Conservation (phyloP, 2,329 filamentous ascomycete genomes). For the Penicillium carneum region DNA sequence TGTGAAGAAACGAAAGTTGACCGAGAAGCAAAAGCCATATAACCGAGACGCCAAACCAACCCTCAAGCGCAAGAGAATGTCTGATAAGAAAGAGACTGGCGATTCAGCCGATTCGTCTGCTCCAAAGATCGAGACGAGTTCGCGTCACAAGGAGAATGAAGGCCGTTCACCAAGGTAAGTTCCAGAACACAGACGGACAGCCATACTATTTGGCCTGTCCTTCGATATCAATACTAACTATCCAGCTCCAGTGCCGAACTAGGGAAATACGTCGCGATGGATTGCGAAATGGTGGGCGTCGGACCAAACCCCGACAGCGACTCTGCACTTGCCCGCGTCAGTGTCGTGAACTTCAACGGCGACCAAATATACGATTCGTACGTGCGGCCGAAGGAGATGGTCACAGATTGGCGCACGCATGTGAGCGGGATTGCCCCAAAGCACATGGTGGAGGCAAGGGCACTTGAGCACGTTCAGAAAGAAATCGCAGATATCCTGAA, state of each 20-base stretch:
- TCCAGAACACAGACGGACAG: not conserved
- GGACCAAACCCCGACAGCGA: constrained; percentile 67
- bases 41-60: constrained; percentile 22
- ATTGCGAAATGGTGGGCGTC: constrained; percentile 98
- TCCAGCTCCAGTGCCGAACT: constrained; percentile 65
- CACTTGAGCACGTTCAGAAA: constrained; percentile 78
- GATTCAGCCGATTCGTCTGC: constrained; percentile 61
- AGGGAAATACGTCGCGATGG: constrained; percentile 89
- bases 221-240: constrained; percentile 23
- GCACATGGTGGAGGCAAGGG: constrained; percentile 73
- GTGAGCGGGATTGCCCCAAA: constrained; percentile 81
- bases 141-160: constrained; percentile 65
- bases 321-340: constrained; percentile 83
- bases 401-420: constrained; percentile 88
- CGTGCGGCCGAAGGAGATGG: constrained; percentile 76
- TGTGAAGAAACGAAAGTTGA: constrained; percentile 46
- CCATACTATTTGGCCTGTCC: constrained; percentile 24
- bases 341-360: constrained; percentile 91
- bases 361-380: constrained; percentile 93
- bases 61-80: constrained; percentile 46
- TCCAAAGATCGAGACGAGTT: constrained; percentile 53
- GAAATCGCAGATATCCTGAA: constrained; percentile 73
- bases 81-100: constrained; percentile 34
- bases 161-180: constrained; percentile 61
- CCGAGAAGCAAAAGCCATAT: constrained; percentile 36